Evolutionary conservation across 306 rosid species (phyloP).

Genomic region (Vigna radiata): DNA sequence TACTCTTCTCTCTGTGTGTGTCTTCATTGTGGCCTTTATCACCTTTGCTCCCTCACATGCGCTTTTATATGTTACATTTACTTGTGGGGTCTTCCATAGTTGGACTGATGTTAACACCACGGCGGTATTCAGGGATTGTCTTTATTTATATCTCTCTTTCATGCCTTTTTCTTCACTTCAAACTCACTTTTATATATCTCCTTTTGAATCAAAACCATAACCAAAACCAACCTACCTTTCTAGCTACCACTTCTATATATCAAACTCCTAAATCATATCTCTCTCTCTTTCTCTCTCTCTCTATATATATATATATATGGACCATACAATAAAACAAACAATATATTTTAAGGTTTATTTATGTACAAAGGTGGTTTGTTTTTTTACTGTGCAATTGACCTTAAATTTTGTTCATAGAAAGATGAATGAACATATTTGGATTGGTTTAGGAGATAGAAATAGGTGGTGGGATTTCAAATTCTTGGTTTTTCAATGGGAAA

Average conservation of each 20-base stretch:
- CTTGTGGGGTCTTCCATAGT: conserved; percentile 61
- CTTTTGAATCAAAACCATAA: conserved; percentile 10
- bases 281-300: neutral
- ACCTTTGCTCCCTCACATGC: conserved; percentile 63
- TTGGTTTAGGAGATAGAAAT: neutral
- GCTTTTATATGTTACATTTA: conserved; percentile 68
- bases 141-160: conserved; percentile 18
- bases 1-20: conserved; percentile 34
- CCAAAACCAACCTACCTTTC: neutral
- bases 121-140: conserved; percentile 46
- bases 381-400: neutral
- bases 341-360: neutral
- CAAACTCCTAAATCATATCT: neutral
- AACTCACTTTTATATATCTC: conserved; percentile 18
- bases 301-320: neutral
- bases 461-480: conserved; percentile 2
- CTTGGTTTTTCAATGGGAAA: neutral
- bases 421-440: conserved; percentile 5
- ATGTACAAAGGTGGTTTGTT: neutral
- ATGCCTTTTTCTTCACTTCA: conserved; percentile 37
- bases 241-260: neutral
- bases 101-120: conserved; percentile 62
- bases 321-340: neutral
- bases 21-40: conserved; percentile 55
- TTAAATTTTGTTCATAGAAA: neutral